Base-by-base conservation (phyloP, 164 flowering plant species). In the Kalanchoe fedtschenkoi region DNA sequence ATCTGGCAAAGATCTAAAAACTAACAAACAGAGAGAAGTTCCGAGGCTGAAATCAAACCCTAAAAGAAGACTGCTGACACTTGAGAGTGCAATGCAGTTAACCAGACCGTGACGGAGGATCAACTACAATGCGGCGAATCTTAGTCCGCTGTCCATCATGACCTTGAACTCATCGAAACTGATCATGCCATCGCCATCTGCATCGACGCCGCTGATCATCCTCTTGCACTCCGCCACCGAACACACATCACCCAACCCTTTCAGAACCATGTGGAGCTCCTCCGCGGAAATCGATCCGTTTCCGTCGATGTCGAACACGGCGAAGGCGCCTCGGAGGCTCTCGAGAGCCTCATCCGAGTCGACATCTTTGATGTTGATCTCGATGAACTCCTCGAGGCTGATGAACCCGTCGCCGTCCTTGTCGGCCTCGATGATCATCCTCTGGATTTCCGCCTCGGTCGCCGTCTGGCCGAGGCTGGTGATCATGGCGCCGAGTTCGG, bases 351-450 rank as follows among this genome's bases (percentile, higher is more conserved):
- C 82, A 13, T 41, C 69, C 1, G 77, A 34, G 39, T 81, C 86
- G 5, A 64, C 78, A 8, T 83, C 85, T 38, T 70, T 73, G 6
- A 82, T 80, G 79, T 83, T 85, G 21, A 89, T 62, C 54, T 81
- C 92, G 35, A 86, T 73, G 64, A 89, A 89, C 70, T 89, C 96
- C 4, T 69, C 33, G 43, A 89, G 43, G 34, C 81, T 78, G 38
- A 89, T 84, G 85, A 47, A 76, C 6, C 93, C 95, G 62, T 89
- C 96, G 2, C 96, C 91, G 68, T 89, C 89, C 1, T 77, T 30
- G 55, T 89, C 96, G 21, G 78, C 80, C 68, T 81, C 89, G 0
- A 19, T 43, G 26, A 89, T 71, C 88, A 87, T 83, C 38, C 62
- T 68, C 34, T 37, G 56, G 5, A 85, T 69, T 61, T 87, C 95